Percentiles rank a stretch among this genome's conserved stretches.
Conservation (phyloP, 169 alveolate genomes). For the Cryptosporidium felis region DNA sequence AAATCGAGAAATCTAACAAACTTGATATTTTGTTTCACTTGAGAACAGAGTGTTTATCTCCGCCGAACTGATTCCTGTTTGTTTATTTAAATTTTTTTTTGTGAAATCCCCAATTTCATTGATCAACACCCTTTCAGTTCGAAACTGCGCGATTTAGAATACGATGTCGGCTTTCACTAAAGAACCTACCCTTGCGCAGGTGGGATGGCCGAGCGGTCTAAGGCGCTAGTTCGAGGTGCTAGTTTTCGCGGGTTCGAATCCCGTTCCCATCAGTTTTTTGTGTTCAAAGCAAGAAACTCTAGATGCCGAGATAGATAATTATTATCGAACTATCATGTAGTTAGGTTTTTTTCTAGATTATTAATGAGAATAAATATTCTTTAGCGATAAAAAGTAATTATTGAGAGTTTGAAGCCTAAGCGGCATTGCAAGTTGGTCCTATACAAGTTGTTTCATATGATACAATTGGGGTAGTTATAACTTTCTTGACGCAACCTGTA, state of each 20-base stretch:
- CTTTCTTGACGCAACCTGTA: constrained; percentile 71
- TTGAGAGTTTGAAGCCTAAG: not conserved
- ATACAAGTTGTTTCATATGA: constrained; percentile 69
- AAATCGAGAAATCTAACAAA: too few relatives aligned
- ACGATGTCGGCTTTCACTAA: too few relatives aligned
- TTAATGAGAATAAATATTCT: not conserved
- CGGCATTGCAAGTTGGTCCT: constrained; percentile 70
- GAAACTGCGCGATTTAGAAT: too few relatives aligned
- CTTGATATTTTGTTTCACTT: too few relatives aligned
- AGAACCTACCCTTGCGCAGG: too few relatives aligned
- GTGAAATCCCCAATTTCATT: too few relatives aligned
- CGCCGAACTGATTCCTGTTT: too few relatives aligned
- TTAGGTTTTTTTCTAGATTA: constrained; percentile 4
- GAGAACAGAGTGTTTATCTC: too few relatives aligned
- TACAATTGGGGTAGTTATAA: constrained; percentile 70
- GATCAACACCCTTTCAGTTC: too few relatives aligned
- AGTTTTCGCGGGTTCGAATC: constrained; percentile 74
- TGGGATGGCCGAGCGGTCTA: constrained; percentile 75
- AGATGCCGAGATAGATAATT: too few relatives aligned
- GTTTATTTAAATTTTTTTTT: too few relatives aligned
- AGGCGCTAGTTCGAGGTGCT: constrained; percentile 75
- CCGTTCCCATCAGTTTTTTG: constrained; percentile 73
- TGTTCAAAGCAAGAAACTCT: not conserved
- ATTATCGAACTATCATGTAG: not conserved
- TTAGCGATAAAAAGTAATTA: constrained; percentile 13